phyloP scores from a whole-genome alignment of 371 early-diverging fungal genomes.

The Rhizopus sp. region DNA sequence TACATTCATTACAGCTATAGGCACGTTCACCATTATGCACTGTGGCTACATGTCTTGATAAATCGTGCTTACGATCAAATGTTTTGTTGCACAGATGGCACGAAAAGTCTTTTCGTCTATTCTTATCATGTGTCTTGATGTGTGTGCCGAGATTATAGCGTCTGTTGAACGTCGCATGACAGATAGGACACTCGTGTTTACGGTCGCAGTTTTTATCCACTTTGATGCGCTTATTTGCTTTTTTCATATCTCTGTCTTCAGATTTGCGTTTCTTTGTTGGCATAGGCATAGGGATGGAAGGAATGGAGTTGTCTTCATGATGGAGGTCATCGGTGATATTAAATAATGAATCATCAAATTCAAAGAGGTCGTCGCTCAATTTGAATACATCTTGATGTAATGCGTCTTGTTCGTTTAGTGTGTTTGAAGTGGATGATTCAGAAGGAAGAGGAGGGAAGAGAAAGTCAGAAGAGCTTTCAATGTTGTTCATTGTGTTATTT shows the following conservation, averaged over 20 bases:
- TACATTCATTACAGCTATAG: slow-evolving; percentile 58
- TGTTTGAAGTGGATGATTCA: slow-evolving; percentile 14
- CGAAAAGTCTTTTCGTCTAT: slow-evolving; percentile 59
- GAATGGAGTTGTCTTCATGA: neutral
- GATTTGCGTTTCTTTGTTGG: slow-evolving; percentile 17
- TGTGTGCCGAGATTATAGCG: slow-evolving; percentile 78
- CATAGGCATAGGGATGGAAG: neutral
- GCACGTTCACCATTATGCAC: slow-evolving; percentile 67
- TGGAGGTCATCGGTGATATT: slow-evolving; percentile 1
- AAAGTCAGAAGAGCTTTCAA: slow-evolving; percentile 17
- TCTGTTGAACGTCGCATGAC: slow-evolving; percentile 64
- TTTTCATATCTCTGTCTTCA: slow-evolving; percentile 3
- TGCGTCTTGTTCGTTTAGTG: neutral
- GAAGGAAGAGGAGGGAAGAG: slow-evolving; percentile 43
- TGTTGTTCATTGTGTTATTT: slow-evolving; percentile 12
- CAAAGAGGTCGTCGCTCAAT: slow-evolving; percentile 1
- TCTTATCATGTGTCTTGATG: slow-evolving; percentile 68
- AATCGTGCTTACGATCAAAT: slow-evolving; percentile 72
- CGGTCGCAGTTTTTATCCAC: slow-evolving; percentile 22
- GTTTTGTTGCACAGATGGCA: slow-evolving; percentile 60
- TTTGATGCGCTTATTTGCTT: slow-evolving; percentile 13
- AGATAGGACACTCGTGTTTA: slow-evolving; percentile 53
- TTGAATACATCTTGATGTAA: slow-evolving; percentile 1
- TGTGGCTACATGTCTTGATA: slow-evolving; percentile 71
- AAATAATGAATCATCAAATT: slow-evolving; percentile 2